Evolutionary conservation across 306 rosid genomes (phyloP).

Genomic region (Mimosa bimucronata): DNA sequence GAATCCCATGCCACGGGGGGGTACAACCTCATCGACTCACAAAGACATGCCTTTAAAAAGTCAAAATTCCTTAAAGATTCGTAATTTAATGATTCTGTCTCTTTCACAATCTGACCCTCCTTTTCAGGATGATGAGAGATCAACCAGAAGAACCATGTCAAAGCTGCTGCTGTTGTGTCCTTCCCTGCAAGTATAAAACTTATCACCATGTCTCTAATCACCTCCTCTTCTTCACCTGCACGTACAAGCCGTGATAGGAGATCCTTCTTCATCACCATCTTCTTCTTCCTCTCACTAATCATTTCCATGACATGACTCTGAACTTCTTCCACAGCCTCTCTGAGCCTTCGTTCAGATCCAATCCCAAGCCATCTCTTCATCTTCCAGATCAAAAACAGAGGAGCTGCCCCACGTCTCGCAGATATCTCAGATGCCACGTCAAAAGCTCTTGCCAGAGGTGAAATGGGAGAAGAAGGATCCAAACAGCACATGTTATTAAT

Average conservation of each 20-base stretch:
- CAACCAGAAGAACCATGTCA: conserved; percentile 94
- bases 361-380: conserved; percentile 70
- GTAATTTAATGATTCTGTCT: conserved; percentile 46
- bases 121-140: conserved; percentile 50
- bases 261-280: conserved; percentile 39
- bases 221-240: conserved; percentile 61
- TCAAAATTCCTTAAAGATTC: conserved; percentile 54
- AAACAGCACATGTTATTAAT: conserved; percentile 46
- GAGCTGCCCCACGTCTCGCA: conserved; percentile 76
- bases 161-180: conserved; percentile 89
- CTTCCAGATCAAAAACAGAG: conserved; percentile 73
- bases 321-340: conserved; percentile 58
- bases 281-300: conserved; percentile 51
- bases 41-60: conserved; percentile 71
- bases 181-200: conserved; percentile 91
- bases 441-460: conserved; percentile 58
- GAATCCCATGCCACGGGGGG: conserved; percentile 98
- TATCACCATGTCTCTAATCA: conserved; percentile 76
- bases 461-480: conserved; percentile 54
- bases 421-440: conserved; percentile 72
- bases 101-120: conserved; percentile 55
- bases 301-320: conserved; percentile 56
- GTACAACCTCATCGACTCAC: conserved; percentile 83
- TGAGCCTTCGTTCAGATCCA: conserved; percentile 73
- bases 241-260: conserved; percentile 64